Base-by-base conservation (phyloP, 1,284 basidiomycete genomes). In the Ceratobasidium sp. region DNA sequence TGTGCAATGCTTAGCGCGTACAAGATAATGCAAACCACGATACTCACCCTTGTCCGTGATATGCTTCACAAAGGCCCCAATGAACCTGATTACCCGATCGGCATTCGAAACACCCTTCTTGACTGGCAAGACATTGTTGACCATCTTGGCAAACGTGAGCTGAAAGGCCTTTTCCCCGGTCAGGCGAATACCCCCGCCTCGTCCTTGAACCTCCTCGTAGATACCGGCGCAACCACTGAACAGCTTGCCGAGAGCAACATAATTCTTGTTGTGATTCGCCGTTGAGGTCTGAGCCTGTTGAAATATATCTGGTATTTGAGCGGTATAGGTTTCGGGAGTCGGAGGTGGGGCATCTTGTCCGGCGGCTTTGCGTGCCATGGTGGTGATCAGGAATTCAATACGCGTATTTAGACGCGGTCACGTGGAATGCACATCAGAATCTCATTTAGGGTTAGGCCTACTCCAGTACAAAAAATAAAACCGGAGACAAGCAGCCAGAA, bases 191-290 rank as follows among this genome's bases (percentile, higher is more conserved):
- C 80, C 83, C 65, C 79, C 80, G 4, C 85, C 84, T 71, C 83
- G 81, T 17, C 27, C 22, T 27, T 82, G 81, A 22, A 84, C 77
- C 7, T 81, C 68, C 70, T 90, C 84, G 2, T 83, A 88, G 73
- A 90, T 78, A 1, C 79, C 75, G 0, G 87, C 83, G 31, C 89
- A 88, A 73, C 89, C 85, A 20, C 82, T 75, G 73, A 97, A 94
- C 45, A 96, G 79, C 77, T 95, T 94, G 81, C 91, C 86, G 1
- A 98, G 85, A 0, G 90, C 87, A 57, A 95, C 91, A 70, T 89
- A 86, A 79, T 98, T 97, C 84, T 98, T 98, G 72, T 91, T 86
- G 78, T 93, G 95, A 77, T 93, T 95, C 6, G 95, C 92, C 10
- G 89, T 78, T 0, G 93, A 89, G 45, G 81, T 80, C 77, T 98